Evolutionary conservation across 768 basidiomycete genomes (phyloP).

Genomic region (Cystobasidium ongulense): DNA sequence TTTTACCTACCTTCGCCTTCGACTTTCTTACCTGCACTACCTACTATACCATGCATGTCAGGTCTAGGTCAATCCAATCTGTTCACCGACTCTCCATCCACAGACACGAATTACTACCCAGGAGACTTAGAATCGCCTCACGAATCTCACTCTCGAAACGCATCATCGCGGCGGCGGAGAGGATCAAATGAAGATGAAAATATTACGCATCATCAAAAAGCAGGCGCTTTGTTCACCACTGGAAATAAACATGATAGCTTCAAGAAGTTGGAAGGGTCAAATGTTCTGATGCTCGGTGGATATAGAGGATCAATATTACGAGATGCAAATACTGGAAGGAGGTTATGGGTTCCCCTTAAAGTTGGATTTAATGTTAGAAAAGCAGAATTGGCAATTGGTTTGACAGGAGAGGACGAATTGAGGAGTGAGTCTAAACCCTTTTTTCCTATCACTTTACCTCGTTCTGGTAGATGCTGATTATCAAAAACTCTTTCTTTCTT

Average conservation of each 20-base stretch:
- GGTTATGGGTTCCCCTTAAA: constrained; percentile 37
- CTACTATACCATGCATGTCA: constrained; percentile 24
- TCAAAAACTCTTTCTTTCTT: too few relatives aligned
- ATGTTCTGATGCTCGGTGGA: constrained; percentile 37
- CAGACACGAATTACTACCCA: background rate
- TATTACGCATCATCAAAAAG: background rate
- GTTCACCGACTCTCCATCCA: background rate
- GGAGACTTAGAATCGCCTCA: background rate
- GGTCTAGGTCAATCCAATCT: constrained; percentile 19
- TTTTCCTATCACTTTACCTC: background rate
- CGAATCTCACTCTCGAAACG: too few relatives aligned
- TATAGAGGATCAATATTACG: constrained; percentile 35
- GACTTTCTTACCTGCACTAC: constrained; percentile 19
- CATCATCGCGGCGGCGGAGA: too few relatives aligned
- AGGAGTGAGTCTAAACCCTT: background rate
- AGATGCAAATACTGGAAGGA: constrained; percentile 27
- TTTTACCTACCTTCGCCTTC: constrained; percentile 14
- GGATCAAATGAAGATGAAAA: background rate
- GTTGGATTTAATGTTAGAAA: constrained; percentile 35
- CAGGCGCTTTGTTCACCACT: background rate
- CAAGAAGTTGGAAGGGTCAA: constrained; percentile 31
- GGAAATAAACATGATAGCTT: constrained; percentile 17
- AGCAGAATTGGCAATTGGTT: constrained; percentile 34
- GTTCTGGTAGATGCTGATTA: too few relatives aligned
- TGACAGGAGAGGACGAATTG: constrained; percentile 37